phyloP scores from a whole-genome alignment of 345 rosid genomes.

The Boechera divaricarpa region DNA sequence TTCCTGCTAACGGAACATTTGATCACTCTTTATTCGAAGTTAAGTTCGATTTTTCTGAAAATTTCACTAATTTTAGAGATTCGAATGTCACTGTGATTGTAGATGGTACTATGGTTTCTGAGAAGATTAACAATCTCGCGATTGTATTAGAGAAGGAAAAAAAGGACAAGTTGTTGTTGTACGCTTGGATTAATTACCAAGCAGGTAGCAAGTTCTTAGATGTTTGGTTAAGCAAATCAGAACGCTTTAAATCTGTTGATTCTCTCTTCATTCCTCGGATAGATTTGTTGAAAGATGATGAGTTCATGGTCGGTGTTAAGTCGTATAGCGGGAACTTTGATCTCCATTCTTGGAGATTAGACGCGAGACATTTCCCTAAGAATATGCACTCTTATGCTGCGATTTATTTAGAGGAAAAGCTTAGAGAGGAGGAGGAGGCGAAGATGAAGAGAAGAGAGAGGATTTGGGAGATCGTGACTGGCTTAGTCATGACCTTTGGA shows the following conservation, averaged over 20 bases:
- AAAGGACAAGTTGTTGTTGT: constrained; percentile 43
- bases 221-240: constrained; percentile 60
- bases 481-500: constrained; percentile 64
- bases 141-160: constrained; percentile 49
- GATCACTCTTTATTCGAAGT: constrained; percentile 45
- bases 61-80: constrained; percentile 46
- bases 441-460: constrained; percentile 51
- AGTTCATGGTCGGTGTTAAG: constrained; percentile 66
- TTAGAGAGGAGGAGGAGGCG: constrained; percentile 37
- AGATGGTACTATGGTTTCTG: constrained; percentile 53
- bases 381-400: constrained; percentile 60
- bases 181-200: constrained; percentile 71
- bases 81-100: constrained; percentile 60
- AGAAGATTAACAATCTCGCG: constrained; percentile 52
- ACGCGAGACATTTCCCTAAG: constrained; percentile 49
- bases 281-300: constrained; percentile 62
- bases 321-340: constrained; percentile 59
- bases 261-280: constrained; percentile 53
- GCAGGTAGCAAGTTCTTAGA: constrained; percentile 67
- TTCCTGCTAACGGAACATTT: constrained; percentile 51
- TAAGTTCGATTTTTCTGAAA: constrained; percentile 58
- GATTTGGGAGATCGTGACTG: constrained; percentile 57
- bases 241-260: constrained; percentile 51
- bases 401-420: constrained; percentile 38
- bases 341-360: constrained; percentile 75